phyloP scores from a whole-genome alignment of 176 grass and related monocot genomes.

The Triticum monococcum region DNA sequence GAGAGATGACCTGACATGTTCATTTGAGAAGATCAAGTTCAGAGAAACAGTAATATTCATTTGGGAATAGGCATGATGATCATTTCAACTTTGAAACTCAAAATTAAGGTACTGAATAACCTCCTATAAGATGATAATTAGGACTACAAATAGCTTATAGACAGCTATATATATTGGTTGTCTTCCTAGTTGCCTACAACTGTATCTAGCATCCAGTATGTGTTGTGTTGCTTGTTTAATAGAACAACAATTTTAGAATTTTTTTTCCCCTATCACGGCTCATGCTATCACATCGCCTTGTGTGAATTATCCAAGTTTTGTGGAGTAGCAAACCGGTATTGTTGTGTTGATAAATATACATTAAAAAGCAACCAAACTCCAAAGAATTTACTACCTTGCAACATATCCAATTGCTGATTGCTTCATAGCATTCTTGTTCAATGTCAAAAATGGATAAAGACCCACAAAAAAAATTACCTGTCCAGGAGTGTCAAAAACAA shows the following conservation, averaged over 20 bases:
- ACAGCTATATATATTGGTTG: background rate
- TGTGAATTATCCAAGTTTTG: constrained; percentile 11
- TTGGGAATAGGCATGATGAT: background rate
- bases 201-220: background rate
- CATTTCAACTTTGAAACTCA: background rate
- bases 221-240: constrained; percentile 2
- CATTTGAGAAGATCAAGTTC: constrained; percentile 18
- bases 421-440: constrained; percentile 65
- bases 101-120: background rate
- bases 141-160: background rate
- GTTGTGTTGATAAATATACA: constrained; percentile 12
- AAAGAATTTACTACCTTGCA: constrained; percentile 57
- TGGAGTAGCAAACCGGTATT: background rate
- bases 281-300: background rate
- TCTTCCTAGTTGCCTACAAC: background rate
- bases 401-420: constrained; percentile 71
- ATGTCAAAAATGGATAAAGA: constrained; percentile 92
- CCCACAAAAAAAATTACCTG: constrained; percentile 59
- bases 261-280: background rate
- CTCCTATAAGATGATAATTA: background rate
- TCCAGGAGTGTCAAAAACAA: constrained; percentile 37
- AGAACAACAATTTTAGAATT: background rate
- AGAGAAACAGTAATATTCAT: background rate
- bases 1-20: constrained; percentile 55
- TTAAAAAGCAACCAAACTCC: background rate